Evolutionary conservation across 139 green algal species (phyloP), one percentile per base, ranked within the genome.

Genomic region (Diplosphaera chodatii): DNA sequence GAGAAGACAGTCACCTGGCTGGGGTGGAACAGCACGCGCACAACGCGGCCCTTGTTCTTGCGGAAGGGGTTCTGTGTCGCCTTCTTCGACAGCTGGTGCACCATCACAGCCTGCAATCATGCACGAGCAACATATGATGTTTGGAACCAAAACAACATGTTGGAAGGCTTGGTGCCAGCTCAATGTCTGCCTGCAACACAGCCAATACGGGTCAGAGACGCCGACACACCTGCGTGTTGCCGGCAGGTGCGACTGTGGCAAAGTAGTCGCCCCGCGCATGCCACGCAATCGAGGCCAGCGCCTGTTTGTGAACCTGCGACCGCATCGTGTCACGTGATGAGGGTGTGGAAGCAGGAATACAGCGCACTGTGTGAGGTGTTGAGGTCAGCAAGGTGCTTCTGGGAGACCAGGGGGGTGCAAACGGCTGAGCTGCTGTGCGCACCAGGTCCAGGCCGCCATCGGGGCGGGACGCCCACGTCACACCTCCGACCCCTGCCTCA

Each of bases 181-280:
- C n/a, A n/a, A n/a, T n/a, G n/a, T n/a, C n/a, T n/a, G n/a, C n/a
- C n/a, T n/a, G n/a, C n/a, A n/a, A n/a, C n/a, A n/a, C n/a, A n/a
- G n/a, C n/a, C n/a, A n/a, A n/a, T n/a, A n/a, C n/a, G n/a, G n/a
- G n/a, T n/a, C n/a, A n/a, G n/a, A n/a, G n/a, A n/a, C 48, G 4
- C 16, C 41, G 5, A 10, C 74, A 1, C 66, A 86, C 88, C 84
- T 91, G 86, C 27, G 86, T 91, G 77, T 88, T 89, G 34, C 91
- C 89, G 28, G 82, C 83, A 2, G 90, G 92, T 13, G 85, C 84
- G 20, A 94, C 88, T 1, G 77, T 87, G 0, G 83, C 84, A 70
- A 98, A 96, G 83, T 98, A 98, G 79, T 99, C 94, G 0, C 94
- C 94, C 0, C 88, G 79, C 4, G 64, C 78, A 73, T 98, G 94